These are phyloP conservation scores for Lyophyllum semitale DNA, from an alignment of 768 basidiomycete species.

Conservation along the genomic window DNA sequence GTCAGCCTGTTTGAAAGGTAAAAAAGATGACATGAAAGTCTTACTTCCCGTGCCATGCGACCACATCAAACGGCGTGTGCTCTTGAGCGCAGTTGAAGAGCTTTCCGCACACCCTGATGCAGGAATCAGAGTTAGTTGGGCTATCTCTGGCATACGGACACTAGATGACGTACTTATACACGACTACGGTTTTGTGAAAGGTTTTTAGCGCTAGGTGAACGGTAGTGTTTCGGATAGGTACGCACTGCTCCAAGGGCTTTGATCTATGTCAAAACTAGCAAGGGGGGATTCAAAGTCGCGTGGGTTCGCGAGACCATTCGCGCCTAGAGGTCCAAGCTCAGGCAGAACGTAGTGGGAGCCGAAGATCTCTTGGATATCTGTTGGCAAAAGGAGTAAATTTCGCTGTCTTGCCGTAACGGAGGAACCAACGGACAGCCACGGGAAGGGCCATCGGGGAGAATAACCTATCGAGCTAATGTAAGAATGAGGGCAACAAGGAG, in stretches of 20 bases:
- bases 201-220: not conserved
- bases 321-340: conserved; percentile 66
- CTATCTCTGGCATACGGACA: not conserved
- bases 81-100: conserved; percentile 56
- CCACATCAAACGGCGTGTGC: conserved; percentile 73
- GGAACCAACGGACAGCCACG: conserved; percentile 51
- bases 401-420: not conserved
- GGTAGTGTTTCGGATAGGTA: conserved; percentile 5
- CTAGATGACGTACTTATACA: conserved; percentile 44
- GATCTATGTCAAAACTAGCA: conserved; percentile 69
- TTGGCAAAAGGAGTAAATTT: not conserved
- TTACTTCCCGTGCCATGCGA: conserved; percentile 71
- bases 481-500: not conserved
- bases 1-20: not conserved
- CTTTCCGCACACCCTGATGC: conserved; percentile 51
- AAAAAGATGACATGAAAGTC: conserved; percentile 18
- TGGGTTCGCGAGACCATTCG: conserved; percentile 64
- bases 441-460: conserved; percentile 58
- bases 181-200: conserved; percentile 28
- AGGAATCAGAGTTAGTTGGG: not conserved
- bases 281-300: conserved; percentile 67
- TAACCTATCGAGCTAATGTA: conserved; percentile 31
- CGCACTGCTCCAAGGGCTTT: conserved; percentile 59
- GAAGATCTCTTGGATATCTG: conserved; percentile 66
- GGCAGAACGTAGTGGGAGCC: conserved; percentile 65